Conservation (phyloP, 768 basidiomycete species). For the Ramaria rubella region DNA sequence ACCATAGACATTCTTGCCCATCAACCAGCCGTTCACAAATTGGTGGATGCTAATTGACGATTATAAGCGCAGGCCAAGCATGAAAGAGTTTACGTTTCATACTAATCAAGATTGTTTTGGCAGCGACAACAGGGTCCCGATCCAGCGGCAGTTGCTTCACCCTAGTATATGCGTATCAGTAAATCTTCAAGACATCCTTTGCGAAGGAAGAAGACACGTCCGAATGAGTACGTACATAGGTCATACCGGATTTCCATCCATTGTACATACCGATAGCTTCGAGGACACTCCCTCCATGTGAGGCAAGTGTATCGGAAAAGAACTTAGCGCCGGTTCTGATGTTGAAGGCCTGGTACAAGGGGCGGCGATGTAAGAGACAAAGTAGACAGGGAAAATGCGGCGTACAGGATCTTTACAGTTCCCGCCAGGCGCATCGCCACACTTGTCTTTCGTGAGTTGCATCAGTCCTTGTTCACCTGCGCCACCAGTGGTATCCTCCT, state of each 20-base stretch:
- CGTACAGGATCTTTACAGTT: slow-evolving; percentile 37
- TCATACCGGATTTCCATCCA: slow-evolving; percentile 59
- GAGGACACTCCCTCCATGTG: slow-evolving; percentile 48
- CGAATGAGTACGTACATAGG: slow-evolving; percentile 35
- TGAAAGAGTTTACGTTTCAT: slow-evolving; percentile 22
- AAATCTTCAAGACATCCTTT: background rate
- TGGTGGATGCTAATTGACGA: slow-evolving; percentile 49
- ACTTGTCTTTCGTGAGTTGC: slow-evolving; percentile 80
- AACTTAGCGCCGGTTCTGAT: slow-evolving; percentile 58
- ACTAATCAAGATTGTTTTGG: slow-evolving; percentile 89
- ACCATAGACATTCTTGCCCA: slow-evolving; percentile 48
- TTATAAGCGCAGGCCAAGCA: background rate
- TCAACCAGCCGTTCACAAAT: slow-evolving; percentile 66
- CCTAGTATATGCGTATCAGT: slow-evolving; percentile 27
- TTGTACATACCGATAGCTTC: slow-evolving; percentile 67
- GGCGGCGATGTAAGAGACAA: background rate
- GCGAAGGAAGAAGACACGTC: background rate
- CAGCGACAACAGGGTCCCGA: slow-evolving; percentile 51
- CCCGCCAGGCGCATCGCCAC: slow-evolving; percentile 43
- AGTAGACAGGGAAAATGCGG: slow-evolving; percentile 4
- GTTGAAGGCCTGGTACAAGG: slow-evolving; percentile 52
- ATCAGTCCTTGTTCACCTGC: slow-evolving; percentile 82
- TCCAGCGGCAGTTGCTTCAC: slow-evolving; percentile 51
- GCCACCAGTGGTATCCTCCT: slow-evolving; percentile 57
- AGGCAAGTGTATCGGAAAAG: slow-evolving; percentile 45